Conservation (phyloP, 2,329 filamentous ascomycete species). For the Nannizziopsis barbatae region DNA sequence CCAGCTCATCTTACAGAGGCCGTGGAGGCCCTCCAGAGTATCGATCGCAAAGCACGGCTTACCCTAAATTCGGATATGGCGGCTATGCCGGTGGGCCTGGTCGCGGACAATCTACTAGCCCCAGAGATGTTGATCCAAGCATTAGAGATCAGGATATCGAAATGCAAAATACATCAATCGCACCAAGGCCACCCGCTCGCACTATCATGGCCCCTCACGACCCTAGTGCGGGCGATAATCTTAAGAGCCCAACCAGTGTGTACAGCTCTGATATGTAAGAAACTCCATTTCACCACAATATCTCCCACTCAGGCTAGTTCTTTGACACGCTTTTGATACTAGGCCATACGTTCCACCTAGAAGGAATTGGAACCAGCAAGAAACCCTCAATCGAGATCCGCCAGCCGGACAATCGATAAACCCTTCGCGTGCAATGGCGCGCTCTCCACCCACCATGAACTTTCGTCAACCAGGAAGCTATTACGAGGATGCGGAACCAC, state of each 20-base stretch:
- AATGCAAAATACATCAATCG: slow-evolving; percentile 57
- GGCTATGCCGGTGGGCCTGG: slow-evolving; percentile 1
- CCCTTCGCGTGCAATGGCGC: slow-evolving; percentile 17
- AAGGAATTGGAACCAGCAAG: slow-evolving; percentile 25
- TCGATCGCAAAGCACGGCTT: slow-evolving; percentile 29
- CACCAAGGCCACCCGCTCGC: slow-evolving; percentile 30
- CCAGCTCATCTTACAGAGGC: slow-evolving; percentile 36
- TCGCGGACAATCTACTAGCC: slow-evolving; percentile 21
- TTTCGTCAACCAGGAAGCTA: slow-evolving; percentile 47
- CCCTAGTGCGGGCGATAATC: slow-evolving; percentile 35
- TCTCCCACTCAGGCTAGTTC: not conserved
- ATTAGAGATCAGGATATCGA: slow-evolving; percentile 58
- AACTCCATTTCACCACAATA: slow-evolving; percentile 4
- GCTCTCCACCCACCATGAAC: slow-evolving; percentile 20
- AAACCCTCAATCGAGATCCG: slow-evolving; percentile 7
- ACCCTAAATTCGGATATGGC: not conserved
- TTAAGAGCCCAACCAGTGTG: slow-evolving; percentile 56
- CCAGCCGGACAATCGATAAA: slow-evolving; percentile 8
- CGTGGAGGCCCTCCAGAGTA: slow-evolving; percentile 42
- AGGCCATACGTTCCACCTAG: slow-evolving; percentile 39
- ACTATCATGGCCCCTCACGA: slow-evolving; percentile 57
- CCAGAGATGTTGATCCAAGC: slow-evolving; percentile 23
- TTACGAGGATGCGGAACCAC: slow-evolving; percentile 88
- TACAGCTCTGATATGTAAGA: slow-evolving; percentile 66
- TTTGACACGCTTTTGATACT: not conserved